These are phyloP conservation scores for Ormosia emarginata DNA, from an alignment of 306 rosid genomes.

Conservation along the genomic window DNA sequence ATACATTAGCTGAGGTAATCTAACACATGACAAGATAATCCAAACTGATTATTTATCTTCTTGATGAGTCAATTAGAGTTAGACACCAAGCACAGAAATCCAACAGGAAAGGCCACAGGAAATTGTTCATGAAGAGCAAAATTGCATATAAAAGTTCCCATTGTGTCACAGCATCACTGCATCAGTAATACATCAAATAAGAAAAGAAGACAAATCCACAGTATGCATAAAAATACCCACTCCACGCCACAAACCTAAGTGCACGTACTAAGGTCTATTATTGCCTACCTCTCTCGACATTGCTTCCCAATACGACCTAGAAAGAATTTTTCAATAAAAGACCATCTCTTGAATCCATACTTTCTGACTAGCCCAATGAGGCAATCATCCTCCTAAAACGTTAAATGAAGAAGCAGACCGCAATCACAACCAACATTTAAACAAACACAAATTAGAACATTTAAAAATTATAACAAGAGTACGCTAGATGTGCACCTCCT, in stretches of 20 bases:
- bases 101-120: neutral
- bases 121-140: neutral
- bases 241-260: neutral
- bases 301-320: conserved; percentile 70
- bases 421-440: neutral
- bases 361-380: conserved; percentile 42
- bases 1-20: neutral
- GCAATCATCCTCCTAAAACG: conserved; percentile 53
- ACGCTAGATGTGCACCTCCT: conserved; percentile 40
- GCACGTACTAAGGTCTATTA: neutral
- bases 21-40: neutral
- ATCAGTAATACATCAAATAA: neutral
- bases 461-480: neutral
- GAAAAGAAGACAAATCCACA: neutral
- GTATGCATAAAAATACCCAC: neutral
- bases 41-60: neutral
- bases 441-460: neutral
- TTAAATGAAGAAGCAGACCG: neutral
- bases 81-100: neutral
- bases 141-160: neutral
- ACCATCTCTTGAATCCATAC: conserved; percentile 55
- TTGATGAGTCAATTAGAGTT: neutral
- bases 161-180: neutral
- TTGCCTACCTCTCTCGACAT: conserved; percentile 63
- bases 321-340: conserved; percentile 43